These are phyloP conservation scores for Oryza coarctata DNA, from an alignment of 176 grass and related monocot species.

Conservation along the genomic window DNA sequence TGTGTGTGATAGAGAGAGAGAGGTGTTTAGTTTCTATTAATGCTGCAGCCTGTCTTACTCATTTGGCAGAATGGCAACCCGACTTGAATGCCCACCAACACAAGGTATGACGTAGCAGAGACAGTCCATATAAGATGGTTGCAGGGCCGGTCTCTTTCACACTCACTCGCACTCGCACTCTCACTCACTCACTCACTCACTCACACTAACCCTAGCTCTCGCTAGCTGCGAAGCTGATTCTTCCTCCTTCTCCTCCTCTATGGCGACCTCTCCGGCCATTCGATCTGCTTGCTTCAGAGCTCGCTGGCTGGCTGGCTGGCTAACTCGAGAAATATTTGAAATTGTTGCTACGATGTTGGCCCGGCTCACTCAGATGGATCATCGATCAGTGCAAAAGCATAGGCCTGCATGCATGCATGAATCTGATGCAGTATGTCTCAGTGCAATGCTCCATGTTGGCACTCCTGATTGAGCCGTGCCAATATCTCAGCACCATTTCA, in stretches of 20 bases:
- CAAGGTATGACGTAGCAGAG: neutral
- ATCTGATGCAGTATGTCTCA: neutral
- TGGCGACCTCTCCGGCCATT: neutral
- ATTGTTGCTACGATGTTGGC: conserved; percentile 73
- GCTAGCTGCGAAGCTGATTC: neutral
- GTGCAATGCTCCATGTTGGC: neutral
- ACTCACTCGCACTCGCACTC: neutral
- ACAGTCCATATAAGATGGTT: conserved; percentile 29
- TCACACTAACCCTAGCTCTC: conserved; percentile 29
- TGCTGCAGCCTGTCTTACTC: conserved; percentile 28
- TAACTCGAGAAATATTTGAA: conserved; percentile 37
- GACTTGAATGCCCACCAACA: conserved; percentile 48
- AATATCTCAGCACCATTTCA: conserved; percentile 97
- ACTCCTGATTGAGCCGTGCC: conserved; percentile 93
- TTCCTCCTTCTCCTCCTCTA: neutral
- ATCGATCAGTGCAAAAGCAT: neutral
- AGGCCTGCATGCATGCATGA: too few species aligned
- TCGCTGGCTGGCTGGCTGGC: neutral
- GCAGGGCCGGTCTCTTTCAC: neutral
- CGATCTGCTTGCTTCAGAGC: neutral
- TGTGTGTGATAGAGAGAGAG: neutral
- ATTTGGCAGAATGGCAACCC: conserved; percentile 26
- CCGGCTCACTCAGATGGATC: conserved; percentile 57
- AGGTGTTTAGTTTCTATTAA: conserved; percentile 24
- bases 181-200: neutral